phyloP scores from a whole-genome alignment of 257 asterid species.

The Primulina tabacum region DNA sequence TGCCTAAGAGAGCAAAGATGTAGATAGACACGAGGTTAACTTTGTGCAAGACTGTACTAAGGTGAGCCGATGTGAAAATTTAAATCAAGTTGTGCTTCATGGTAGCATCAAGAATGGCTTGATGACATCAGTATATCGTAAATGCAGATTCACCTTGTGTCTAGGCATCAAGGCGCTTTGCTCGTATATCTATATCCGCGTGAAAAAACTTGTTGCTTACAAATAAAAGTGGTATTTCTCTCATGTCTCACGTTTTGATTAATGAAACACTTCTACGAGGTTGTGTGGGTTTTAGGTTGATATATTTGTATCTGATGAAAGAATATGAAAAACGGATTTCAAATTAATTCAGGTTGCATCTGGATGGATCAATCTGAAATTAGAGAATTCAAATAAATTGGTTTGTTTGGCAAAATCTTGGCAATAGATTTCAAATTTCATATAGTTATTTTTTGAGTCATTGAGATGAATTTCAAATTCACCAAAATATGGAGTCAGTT shows the following conservation, averaged over 20 bases:
- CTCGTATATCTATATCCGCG: too few species aligned
- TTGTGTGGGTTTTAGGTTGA: not conserved
- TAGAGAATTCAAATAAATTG: too few species aligned
- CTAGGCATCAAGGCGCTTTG: too few species aligned
- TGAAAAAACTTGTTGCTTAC: too few species aligned
- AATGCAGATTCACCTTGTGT: not conserved
- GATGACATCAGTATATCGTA: not conserved
- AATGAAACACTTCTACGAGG: not conserved
- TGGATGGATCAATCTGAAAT: too few species aligned
- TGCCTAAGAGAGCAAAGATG: constrained; percentile 44
- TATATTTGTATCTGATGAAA: not conserved
- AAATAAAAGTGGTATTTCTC: not conserved
- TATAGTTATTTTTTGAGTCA: too few species aligned
- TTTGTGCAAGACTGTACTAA: not conserved
- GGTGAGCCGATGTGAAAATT: not conserved
- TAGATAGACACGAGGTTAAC: not conserved
- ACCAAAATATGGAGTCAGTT: too few species aligned
- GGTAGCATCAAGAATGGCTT: not conserved
- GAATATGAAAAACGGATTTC: not conserved
- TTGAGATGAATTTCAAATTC: too few species aligned
- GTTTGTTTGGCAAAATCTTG: too few species aligned
- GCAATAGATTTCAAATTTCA: too few species aligned
- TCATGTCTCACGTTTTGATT: not conserved
- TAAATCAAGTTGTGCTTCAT: not conserved
- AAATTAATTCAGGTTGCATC: too few species aligned